phyloP scores from a whole-genome alignment of 371 early-diverging fungal genomes.

The Mucor sp. region DNA sequence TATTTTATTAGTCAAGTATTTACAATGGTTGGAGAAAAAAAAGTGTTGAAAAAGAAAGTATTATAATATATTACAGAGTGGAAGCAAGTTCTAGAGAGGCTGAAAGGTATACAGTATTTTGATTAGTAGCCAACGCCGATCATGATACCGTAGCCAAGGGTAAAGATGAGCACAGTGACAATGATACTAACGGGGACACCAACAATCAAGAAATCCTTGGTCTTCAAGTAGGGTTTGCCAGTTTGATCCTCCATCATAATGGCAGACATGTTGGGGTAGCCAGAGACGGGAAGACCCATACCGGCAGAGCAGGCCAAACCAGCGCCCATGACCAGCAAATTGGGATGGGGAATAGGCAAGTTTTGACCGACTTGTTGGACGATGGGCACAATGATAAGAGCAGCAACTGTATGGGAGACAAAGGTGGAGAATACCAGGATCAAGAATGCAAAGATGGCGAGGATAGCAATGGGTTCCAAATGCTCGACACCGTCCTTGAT shows the following conservation, averaged over 20 bases:
- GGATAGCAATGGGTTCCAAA: constrained; percentile 63
- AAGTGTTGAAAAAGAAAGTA: background rate
- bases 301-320: constrained; percentile 52
- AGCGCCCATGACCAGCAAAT: constrained; percentile 84
- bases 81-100: background rate
- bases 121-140: constrained; percentile 49
- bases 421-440: constrained; percentile 86
- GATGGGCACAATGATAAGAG: constrained; percentile 81
- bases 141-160: constrained; percentile 78
- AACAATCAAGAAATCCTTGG: constrained; percentile 82
- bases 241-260: constrained; percentile 89
- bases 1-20: too few relatives aligned
- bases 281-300: constrained; percentile 81
- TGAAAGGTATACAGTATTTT: background rate
- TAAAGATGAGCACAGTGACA: constrained; percentile 68
- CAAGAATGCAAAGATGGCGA: constrained; percentile 65
- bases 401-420: constrained; percentile 94
- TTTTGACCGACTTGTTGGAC: constrained; percentile 75
- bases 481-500: constrained; percentile 69
- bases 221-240: constrained; percentile 83
- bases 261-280: constrained; percentile 97
- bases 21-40: too few relatives aligned
- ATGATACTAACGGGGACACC: constrained; percentile 81
- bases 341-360: constrained; percentile 79
- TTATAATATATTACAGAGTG: background rate